Percentiles rank a stretch among this genome's conserved stretches.
Evolutionary conservation across 495 filamentous ascomycete species (phyloP).

Genomic region (Aspergillus olivimuriae): DNA sequence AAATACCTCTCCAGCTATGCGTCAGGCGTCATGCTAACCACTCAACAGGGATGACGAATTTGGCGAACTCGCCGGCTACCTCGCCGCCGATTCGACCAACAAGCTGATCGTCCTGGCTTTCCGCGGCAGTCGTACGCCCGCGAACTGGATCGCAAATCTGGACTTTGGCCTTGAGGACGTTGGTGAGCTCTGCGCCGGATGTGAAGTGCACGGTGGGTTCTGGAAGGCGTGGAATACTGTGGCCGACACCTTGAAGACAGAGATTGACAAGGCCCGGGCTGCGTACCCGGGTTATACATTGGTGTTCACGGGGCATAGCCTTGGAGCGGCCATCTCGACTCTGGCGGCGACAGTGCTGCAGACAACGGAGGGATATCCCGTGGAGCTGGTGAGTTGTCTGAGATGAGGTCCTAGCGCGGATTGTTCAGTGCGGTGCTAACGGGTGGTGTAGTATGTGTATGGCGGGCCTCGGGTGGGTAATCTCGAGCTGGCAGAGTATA

Average conservation of each 20-base stretch:
- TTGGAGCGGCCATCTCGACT: constrained; percentile 60
- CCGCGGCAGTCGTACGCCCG: constrained; percentile 55
- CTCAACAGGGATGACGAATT: constrained; percentile 35
- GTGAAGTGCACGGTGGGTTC: constrained; percentile 51
- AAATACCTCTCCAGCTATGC: constrained; percentile 2
- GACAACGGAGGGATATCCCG: constrained; percentile 31
- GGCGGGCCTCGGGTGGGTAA: constrained; percentile 66
- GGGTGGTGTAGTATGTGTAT: constrained; percentile 55
- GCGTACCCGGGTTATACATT: constrained; percentile 47
- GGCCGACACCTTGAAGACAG: constrained; percentile 30
- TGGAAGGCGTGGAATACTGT: constrained; percentile 47
- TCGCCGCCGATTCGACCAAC: constrained; percentile 60
- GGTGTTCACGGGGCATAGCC: constrained; percentile 59
- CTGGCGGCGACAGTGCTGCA: constrained; percentile 55
- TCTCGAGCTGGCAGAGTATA: constrained; percentile 44
- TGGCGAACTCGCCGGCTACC: constrained; percentile 62
- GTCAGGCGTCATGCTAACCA: constrained; percentile 7
- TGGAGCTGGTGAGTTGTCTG: constrained; percentile 32
- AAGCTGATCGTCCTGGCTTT: constrained; percentile 60
- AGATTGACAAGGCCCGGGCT: constrained; percentile 24
- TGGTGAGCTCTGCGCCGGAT: constrained; percentile 32
- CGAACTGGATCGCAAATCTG: constrained; percentile 63
- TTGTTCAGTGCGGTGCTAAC: too few relatives aligned
- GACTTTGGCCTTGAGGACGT: constrained; percentile 33
- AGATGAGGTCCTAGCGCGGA: too few relatives aligned